A percentile compares a stretch with the other conserved stretches of the same genome.
Conservation (phyloP, 2,329 filamentous ascomycete species). For the Aspergillus latus region DNA sequence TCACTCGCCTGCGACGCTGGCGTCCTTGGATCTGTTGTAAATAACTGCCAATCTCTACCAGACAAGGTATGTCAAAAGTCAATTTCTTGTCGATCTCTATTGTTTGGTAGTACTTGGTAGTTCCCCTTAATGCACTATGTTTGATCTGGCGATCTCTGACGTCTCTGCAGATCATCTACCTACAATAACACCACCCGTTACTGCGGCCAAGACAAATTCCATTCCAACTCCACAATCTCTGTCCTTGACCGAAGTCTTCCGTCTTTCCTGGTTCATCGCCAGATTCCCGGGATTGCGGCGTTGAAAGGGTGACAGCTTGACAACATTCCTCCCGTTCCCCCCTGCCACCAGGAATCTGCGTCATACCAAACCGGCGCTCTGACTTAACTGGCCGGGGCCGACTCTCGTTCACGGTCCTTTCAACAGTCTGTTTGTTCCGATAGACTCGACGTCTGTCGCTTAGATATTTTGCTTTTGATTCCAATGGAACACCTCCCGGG, state of each 20-base stretch:
- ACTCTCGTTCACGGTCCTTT: conserved; percentile 5
- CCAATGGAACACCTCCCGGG: conserved; percentile 31
- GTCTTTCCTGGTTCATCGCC: not conserved
- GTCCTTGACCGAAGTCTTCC: not conserved
- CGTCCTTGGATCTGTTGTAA: not conserved
- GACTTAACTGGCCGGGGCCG: conserved; percentile 3
- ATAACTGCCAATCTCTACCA: not conserved
- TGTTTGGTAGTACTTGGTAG: too few relatives aligned
- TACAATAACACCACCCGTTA: not conserved
- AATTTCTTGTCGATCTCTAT: not conserved
- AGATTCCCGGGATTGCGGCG: not conserved
- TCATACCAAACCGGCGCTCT: conserved; percentile 11
- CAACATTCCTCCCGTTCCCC: conserved; percentile 28
- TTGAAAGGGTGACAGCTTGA: not conserved
- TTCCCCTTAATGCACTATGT: not conserved
- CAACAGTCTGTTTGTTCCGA: not conserved
- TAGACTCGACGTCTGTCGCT: conserved; percentile 8
- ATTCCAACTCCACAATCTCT: not conserved
- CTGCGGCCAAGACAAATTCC: not conserved
- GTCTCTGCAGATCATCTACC: not conserved
- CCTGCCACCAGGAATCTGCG: conserved; percentile 19
- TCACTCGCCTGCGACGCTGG: not conserved
- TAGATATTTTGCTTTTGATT: conserved; percentile 7
- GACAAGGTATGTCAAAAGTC: not conserved
- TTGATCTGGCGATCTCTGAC: not conserved